phyloP scores from a whole-genome alignment of 306 rosid species.

The Biancaea sappan region DNA sequence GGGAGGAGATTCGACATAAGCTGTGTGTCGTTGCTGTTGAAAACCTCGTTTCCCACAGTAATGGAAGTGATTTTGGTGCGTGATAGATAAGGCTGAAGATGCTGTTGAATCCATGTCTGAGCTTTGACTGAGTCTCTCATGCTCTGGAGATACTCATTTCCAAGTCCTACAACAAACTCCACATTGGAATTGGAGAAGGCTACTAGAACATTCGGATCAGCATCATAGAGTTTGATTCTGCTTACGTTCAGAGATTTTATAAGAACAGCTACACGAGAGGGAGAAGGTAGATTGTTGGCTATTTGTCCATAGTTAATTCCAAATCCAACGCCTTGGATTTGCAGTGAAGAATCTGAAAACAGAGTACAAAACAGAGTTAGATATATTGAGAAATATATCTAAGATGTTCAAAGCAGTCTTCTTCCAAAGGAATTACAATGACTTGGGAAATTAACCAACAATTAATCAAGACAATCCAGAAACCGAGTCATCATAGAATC shows the following conservation, averaged over 20 bases:
- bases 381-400: background rate
- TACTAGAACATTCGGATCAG: slow-evolving; percentile 78
- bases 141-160: slow-evolving; percentile 57
- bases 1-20: slow-evolving; percentile 60
- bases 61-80: slow-evolving; percentile 76
- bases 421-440: background rate
- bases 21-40: slow-evolving; percentile 44
- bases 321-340: slow-evolving; percentile 47
- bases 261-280: slow-evolving; percentile 62
- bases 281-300: slow-evolving; percentile 85
- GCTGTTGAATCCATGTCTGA: slow-evolving; percentile 66
- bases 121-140: slow-evolving; percentile 70
- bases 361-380: slow-evolving; percentile 37
- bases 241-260: slow-evolving; percentile 66
- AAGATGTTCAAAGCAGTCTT: background rate
- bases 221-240: slow-evolving; percentile 85
- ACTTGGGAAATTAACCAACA: background rate
- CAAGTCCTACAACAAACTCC: slow-evolving; percentile 78
- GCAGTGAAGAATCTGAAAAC: slow-evolving; percentile 52
- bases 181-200: slow-evolving; percentile 77
- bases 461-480: background rate
- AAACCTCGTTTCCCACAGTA: slow-evolving; percentile 78
- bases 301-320: slow-evolving; percentile 97
- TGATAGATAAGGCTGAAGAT: slow-evolving; percentile 64
- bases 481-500: too few species aligned